Percentiles rank a stretch among this genome's conserved stretches.
These are phyloP conservation scores for Plasmodiophora brassicae DNA, from an alignment of 208 protist genomes.

Conservation along the genomic window DNA sequence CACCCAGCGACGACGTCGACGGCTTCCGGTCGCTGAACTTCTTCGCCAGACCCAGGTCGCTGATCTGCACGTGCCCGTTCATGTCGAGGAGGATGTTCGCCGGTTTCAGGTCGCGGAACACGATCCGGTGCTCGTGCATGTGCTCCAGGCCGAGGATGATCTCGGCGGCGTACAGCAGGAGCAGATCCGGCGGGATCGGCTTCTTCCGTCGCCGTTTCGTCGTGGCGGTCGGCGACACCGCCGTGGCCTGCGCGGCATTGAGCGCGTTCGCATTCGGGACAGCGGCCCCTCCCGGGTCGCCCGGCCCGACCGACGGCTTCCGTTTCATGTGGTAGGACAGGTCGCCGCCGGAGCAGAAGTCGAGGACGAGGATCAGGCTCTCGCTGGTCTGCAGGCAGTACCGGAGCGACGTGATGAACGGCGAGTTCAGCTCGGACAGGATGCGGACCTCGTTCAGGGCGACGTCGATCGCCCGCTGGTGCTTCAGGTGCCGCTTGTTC, in stretches of 20 bases:
- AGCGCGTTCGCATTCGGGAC: neutral
- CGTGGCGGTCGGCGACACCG: neutral
- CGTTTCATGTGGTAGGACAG: neutral
- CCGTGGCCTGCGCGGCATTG: no score
- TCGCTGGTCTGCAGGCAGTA: neutral
- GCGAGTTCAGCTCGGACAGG: neutral
- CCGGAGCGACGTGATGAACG: neutral
- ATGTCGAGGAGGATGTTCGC: conserved; percentile 61
- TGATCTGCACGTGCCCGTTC: neutral
- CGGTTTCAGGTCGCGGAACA: conserved; percentile 66
- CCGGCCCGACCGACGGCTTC: neutral
- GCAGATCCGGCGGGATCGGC: neutral
- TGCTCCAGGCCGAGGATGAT: conserved; percentile 58
- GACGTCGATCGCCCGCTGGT: neutral
- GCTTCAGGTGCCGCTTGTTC: neutral
- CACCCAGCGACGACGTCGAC: neutral
- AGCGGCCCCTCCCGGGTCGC: neutral
- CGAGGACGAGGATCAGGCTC: neutral
- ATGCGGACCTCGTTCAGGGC: neutral
- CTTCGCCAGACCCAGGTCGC: neutral
- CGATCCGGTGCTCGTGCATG: conserved; percentile 52
- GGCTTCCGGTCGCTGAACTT: neutral
- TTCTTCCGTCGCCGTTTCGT: neutral
- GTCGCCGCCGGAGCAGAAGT: neutral
- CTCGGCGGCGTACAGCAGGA: conserved; percentile 44